Conservation (phyloP, 257 asterid genomes). For the Fraxinus quadrangulata region DNA sequence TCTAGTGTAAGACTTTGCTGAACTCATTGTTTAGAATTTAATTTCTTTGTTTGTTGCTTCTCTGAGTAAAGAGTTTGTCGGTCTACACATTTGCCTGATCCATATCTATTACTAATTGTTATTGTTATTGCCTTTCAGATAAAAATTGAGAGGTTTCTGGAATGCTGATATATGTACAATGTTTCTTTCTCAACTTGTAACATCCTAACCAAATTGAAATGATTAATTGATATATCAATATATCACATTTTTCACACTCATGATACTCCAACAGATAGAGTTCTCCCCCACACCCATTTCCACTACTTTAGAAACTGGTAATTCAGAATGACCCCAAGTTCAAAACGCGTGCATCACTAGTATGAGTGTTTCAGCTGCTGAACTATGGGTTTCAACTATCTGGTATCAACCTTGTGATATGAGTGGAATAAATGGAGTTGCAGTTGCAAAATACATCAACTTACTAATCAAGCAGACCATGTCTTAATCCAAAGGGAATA, state of each 20-base stretch:
- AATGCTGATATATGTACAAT: not conserved
- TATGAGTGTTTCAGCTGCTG: not conserved
- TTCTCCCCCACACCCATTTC: not conserved
- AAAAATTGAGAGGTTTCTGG: not conserved
- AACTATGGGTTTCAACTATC: not conserved
- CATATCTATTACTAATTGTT: not conserved
- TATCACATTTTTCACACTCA: not conserved
- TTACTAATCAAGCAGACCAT: not conserved
- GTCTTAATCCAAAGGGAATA: not conserved
- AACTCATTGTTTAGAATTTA: not conserved
- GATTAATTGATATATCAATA: not conserved
- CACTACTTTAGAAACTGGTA: not conserved
- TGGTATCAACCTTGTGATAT: not conserved
- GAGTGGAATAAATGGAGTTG: conserved; percentile 15
- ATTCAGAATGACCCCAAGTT: not conserved
- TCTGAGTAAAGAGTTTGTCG: not conserved
- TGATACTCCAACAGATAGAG: not conserved
- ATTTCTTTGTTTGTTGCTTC: not conserved
- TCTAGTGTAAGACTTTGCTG: not conserved
- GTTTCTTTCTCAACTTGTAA: not conserved
- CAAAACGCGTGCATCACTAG: not conserved
- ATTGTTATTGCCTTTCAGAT: not conserved
- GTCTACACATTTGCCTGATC: not conserved
- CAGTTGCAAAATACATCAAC: conserved; percentile 17
- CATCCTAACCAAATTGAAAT: not conserved